Evolutionary conservation across 768 basidiomycete species (phyloP).

Genomic region (Boletus tylopilopsis): DNA sequence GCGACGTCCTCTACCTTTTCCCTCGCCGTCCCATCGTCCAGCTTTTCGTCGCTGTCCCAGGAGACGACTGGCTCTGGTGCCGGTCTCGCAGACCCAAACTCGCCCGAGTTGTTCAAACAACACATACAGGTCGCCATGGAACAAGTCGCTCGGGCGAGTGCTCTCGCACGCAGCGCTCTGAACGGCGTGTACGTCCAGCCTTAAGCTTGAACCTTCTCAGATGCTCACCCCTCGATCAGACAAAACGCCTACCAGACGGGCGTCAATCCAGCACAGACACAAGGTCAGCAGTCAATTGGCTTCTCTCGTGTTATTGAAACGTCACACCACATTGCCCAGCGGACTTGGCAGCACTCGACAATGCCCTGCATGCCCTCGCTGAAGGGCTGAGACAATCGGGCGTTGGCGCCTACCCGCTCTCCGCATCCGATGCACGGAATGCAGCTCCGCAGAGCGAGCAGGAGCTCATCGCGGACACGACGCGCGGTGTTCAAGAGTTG

Average conservation of each 20-base stretch:
- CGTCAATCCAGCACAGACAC: conserved; percentile 50
- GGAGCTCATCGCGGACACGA: conserved; percentile 41
- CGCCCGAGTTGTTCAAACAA: conserved; percentile 59
- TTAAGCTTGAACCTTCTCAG: neutral
- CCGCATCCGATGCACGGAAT: conserved; percentile 24
- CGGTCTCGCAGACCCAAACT: conserved; percentile 46
- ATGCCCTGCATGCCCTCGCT: conserved; percentile 42
- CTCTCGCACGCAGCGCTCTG: conserved; percentile 45
- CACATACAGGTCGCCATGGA: conserved; percentile 48
- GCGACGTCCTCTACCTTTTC: conserved; percentile 13
- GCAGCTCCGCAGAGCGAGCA: conserved; percentile 39
- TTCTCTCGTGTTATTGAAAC: neutral
- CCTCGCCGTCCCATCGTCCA: conserved; percentile 16
- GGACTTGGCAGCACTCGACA: conserved; percentile 48
- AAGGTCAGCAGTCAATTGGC: conserved; percentile 36
- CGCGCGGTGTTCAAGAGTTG: conserved; percentile 39
- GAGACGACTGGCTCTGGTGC: conserved; percentile 14
- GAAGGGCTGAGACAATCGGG: conserved; percentile 55
- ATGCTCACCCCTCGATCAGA: conserved; percentile 30
- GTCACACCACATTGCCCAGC: conserved; percentile 36
- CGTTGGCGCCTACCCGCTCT: conserved; percentile 61
- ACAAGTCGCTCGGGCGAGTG: conserved; percentile 47
- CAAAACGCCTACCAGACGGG: conserved; percentile 60
- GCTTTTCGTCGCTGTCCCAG: conserved; percentile 26
- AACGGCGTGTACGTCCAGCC: conserved; percentile 47